Evolutionary conservation across 306 rosid species (phyloP).

Genomic region (Castanospermum australe): DNA sequence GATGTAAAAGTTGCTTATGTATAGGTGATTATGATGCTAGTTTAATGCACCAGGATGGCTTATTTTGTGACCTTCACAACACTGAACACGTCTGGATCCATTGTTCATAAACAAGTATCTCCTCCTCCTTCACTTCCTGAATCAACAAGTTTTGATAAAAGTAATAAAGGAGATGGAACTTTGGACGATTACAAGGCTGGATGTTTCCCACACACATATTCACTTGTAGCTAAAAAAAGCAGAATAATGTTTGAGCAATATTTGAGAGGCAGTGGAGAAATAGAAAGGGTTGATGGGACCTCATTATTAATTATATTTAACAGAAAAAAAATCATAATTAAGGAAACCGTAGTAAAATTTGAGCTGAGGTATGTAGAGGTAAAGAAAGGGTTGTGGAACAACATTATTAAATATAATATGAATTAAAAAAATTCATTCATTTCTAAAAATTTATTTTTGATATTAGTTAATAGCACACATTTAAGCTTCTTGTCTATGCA

Average conservation of each 20-base stretch:
- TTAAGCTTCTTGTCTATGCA: neutral
- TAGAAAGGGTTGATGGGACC: neutral
- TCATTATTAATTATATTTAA: no score
- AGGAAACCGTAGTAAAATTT: no score
- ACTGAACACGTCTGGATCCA: neutral
- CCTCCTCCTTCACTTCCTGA: neutral
- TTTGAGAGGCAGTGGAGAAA: neutral
- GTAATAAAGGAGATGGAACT: neutral
- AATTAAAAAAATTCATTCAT: no score
- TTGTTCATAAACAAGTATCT: neutral
- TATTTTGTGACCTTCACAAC: constrained; percentile 7
- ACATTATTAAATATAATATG: no score
- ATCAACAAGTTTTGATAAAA: neutral
- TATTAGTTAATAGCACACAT: no score
- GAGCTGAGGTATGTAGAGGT: no score
- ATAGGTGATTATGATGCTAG: neutral
- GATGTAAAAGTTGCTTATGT: neutral
- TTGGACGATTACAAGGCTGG: neutral
- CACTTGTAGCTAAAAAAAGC: neutral
- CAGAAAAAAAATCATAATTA: no score
- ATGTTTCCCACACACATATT: neutral
- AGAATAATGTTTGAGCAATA: neutral
- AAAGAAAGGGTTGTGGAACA: no score
- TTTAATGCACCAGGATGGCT: neutral
- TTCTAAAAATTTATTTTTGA: no score